Evolutionary conservation across 805 yeast species (phyloP).

Genomic region (Candida verbasci): DNA sequence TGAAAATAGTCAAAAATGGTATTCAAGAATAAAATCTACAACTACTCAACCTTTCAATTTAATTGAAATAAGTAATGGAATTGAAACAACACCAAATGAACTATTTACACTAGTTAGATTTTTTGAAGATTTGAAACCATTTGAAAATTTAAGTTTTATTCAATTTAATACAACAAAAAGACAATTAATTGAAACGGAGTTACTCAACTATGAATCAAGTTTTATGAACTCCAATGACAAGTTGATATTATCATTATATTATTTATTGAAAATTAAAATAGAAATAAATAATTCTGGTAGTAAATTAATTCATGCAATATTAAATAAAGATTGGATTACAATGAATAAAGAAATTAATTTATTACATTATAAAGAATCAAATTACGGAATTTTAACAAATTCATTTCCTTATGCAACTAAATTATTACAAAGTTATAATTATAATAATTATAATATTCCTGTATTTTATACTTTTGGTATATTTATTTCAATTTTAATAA

Average conservation of each 20-base stretch:
- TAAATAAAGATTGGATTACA: conserved; percentile 63
- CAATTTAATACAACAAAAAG: conserved; percentile 64
- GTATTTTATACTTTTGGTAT: conserved; percentile 70
- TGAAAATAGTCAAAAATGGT: conserved; percentile 50
- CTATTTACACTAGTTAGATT: conserved; percentile 54
- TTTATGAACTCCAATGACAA: conserved; percentile 57
- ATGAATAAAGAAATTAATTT: conserved; percentile 53
- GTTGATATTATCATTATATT: conserved; percentile 60
- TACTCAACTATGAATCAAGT: conserved; percentile 65
- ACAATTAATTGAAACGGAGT: conserved; percentile 52
- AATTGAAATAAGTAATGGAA: conserved; percentile 55
- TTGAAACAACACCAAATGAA: conserved; percentile 31
- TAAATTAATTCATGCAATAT: conserved; percentile 55
- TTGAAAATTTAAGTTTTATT: conserved; percentile 46
- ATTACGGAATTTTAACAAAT: conserved; percentile 55
- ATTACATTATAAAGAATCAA: conserved; percentile 36
- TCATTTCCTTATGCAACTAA: conserved; percentile 54
- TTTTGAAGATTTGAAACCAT: conserved; percentile 50
- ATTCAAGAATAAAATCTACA: conserved; percentile 11
- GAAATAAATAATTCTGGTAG: conserved; percentile 59
- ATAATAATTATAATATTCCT: conserved; percentile 65
- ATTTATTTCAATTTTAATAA: conserved; percentile 56
- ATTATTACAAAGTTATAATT: conserved; percentile 52
- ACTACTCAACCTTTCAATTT: conserved; percentile 28
- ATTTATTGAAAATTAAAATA: conserved; percentile 63